Base-by-base conservation (phyloP, 2,329 filamentous ascomycete genomes). In the Dactylellina parvicollis region DNA sequence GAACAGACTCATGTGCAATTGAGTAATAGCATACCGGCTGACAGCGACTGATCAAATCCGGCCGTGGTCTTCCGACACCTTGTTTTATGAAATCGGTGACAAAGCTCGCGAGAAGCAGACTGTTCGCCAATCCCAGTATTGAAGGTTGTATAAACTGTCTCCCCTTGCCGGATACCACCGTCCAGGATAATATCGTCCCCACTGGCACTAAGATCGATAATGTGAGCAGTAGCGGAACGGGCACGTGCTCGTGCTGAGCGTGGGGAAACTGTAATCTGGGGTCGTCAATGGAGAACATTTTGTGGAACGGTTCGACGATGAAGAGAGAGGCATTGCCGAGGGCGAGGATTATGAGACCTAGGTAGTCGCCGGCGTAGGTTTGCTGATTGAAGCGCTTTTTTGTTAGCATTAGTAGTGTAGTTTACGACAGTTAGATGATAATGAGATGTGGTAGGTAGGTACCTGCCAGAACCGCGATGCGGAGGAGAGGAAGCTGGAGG, bases 201-300 rank as follows among this genome's bases (percentile, higher is more conserved):
- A 47, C 1, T 0, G 67, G 67, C 1, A 72, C 52, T 1, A 87
- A 64, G 59, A 87, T 78, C 55, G 92, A 88, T 85, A 89, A 91
- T 34, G 87, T 75, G 76, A 97, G 88, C 76, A 92, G 90, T 85
- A 90, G 89, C 71, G 83, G 80, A 12, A 96, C 88, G 5, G 92
- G 85, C 0, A 99, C 95, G 75, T 92, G 87, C 81, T 99, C 93
- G 55, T 90, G 82, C 65, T 90, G 85, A 20, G 95, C 92, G 81
- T 96, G 90, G 0, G 95, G 95, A 79, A 90, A 97, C 75, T 92
- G 89, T 71, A 98, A 92, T 54, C 88, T 84, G 22, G 91, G 85
- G 80, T 98, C 92, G 79, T 92, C 90, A 75, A 98, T 86, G 75
- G 88, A 90, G 82, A 99, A 98, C 87, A 97, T 90, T 82, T 92